phyloP scores from a whole-genome alignment of 495 filamentous ascomycete species.

The Aspergillus baeticus region DNA sequence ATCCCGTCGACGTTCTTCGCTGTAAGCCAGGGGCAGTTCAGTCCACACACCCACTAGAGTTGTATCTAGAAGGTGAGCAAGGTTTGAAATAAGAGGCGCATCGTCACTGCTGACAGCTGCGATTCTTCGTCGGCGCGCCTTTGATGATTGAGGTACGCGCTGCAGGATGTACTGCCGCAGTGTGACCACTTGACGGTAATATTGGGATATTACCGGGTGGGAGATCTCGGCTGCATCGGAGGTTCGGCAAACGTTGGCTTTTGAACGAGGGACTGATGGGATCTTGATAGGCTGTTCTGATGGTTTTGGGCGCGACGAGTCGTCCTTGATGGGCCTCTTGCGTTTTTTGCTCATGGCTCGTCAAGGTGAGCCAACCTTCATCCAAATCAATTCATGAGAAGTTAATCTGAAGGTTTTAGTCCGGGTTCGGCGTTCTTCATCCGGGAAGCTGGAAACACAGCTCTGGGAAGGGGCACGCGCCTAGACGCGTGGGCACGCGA shows the following conservation, averaged over 20 bases:
- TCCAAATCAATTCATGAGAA: background rate
- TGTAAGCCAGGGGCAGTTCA: slow-evolving; percentile 26
- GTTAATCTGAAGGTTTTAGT: background rate
- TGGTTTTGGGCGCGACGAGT: slow-evolving; percentile 17
- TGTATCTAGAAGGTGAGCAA: slow-evolving; percentile 62
- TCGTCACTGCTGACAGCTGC: slow-evolving; percentile 26
- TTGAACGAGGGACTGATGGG: slow-evolving; percentile 20
- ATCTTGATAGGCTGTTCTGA: slow-evolving; percentile 21
- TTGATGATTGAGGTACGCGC: slow-evolving; percentile 51
- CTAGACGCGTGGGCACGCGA: slow-evolving; percentile 7
- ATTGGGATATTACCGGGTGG: slow-evolving; percentile 71
- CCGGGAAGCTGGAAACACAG: background rate
- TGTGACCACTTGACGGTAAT: slow-evolving; percentile 66
- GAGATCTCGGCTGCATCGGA: slow-evolving; percentile 17
- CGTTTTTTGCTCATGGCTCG: slow-evolving; percentile 42
- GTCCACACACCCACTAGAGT: slow-evolving; percentile 61
- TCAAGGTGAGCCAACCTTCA: background rate
- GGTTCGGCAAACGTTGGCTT: slow-evolving; percentile 7
- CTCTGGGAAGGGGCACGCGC: slow-evolving; percentile 2
- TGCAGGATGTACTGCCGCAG: slow-evolving; percentile 70
- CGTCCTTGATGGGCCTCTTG: slow-evolving; percentile 39
- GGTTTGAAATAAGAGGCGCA: background rate
- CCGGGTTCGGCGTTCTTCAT: no score
- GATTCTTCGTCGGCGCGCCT: slow-evolving; percentile 49
- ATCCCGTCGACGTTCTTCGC: slow-evolving; percentile 50